These are phyloP conservation scores for Monascus purpureus DNA, from an alignment of 495 filamentous ascomycete species.

Conservation along the genomic window DNA sequence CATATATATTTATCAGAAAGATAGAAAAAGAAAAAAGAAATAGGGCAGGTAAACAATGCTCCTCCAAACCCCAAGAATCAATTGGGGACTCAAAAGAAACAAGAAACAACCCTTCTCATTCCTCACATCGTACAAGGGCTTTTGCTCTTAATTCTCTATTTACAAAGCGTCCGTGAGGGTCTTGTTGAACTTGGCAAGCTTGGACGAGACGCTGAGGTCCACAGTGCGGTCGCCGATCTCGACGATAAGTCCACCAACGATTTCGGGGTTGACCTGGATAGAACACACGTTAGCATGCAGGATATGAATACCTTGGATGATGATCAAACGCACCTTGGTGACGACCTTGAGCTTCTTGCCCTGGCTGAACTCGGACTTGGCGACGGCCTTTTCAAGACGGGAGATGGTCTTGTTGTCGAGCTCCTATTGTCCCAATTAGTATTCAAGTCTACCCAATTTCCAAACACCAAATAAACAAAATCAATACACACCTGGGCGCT, in stretches of 20 bases:
- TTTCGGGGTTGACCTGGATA: slow-evolving; percentile 75
- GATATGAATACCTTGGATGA: not conserved
- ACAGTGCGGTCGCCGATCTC: slow-evolving; percentile 97
- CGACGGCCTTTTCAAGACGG: slow-evolving; percentile 74
- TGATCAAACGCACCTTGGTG: slow-evolving; percentile 50
- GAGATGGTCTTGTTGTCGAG: slow-evolving; percentile 73
- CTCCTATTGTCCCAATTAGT: slow-evolving; percentile 38
- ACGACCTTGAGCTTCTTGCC: slow-evolving; percentile 97
- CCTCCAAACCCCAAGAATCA: too few relatives aligned
- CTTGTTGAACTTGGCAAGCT: slow-evolving; percentile 98
- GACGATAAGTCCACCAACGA: slow-evolving; percentile 84
- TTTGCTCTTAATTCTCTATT: slow-evolving; percentile 39
- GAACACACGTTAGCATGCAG: slow-evolving; percentile 1
- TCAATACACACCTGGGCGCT: slow-evolving; percentile 60
- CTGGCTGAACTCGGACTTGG: slow-evolving; percentile 78
- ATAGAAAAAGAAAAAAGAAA: too few relatives aligned
- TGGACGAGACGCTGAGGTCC: slow-evolving; percentile 87
- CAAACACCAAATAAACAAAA: slow-evolving; percentile 2
- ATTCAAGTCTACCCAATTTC: slow-evolving; percentile 1
- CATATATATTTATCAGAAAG: too few relatives aligned
- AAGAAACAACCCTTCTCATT: too few relatives aligned
- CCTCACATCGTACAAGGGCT: too few relatives aligned
- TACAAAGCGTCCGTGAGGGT: slow-evolving; percentile 90
- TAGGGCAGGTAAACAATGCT: too few relatives aligned
- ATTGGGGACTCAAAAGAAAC: too few relatives aligned